Base-by-base conservation (phyloP, 768 basidiomycete species). In the Pleurotus citrinopileatus region DNA sequence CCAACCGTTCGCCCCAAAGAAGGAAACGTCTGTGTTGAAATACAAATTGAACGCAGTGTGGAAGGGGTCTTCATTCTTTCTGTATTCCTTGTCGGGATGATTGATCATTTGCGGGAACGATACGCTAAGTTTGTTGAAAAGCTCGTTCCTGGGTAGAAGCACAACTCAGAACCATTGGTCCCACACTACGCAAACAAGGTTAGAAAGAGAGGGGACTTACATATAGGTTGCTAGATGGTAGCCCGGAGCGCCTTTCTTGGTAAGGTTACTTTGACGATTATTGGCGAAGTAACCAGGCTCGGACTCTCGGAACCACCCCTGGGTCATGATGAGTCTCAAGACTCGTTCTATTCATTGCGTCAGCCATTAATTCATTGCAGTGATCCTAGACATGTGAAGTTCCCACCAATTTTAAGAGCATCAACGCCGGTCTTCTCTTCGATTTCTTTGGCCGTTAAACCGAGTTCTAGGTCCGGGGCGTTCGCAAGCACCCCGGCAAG, bases 21-120 rank as follows among this genome's bases (percentile, higher is more conserved):
- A 68, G n/a, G 66, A 54, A 9, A 70, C 59, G 42, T 71, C 62
- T 1, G 73, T 71, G 29, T 72, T 69, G 44, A 68, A 67, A 4
- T 71, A 62, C 13, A 73, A 60, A 55, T 73, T 72, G 60, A 72
- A 73, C 5, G 70, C 69, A 8, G 70, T 72, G 47, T 74, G 71
- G 48, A 66, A 60, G 2, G 69, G 70, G 51, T 68, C 67, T 13
- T 57, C 67, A 23, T 63, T 71, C 55, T 67, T 67, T 51, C 63
- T 62, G 65, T 68, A 70, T 57, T 67, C 66, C 10, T 60, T 52
- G 37, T 71, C 67, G 9, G 65, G 63, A 55, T 71, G 65, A 44
- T 71, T 73, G 56, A 73, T 59, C 65, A 70, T 69, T 36, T 65
- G 61, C 5, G 67, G 60, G 60, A 68, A 70, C 19, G 61, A 62